phyloP scores from a whole-genome alignment of 495 filamentous ascomycete species.

The Astrothelium macrocarpum region DNA sequence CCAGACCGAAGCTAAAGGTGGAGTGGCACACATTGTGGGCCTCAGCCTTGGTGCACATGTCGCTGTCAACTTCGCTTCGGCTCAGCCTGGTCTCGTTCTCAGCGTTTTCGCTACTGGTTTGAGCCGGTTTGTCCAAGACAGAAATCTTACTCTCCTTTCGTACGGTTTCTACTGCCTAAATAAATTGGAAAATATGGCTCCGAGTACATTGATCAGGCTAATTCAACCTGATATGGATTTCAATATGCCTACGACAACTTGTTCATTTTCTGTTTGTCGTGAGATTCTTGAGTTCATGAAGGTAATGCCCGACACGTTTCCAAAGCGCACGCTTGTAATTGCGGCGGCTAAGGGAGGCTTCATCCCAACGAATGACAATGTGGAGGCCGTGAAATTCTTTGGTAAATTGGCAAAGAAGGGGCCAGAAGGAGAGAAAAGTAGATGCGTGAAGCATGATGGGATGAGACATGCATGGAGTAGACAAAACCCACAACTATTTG shows the following conservation, averaged over 20 bases:
- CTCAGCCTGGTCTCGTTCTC: conserved; percentile 10
- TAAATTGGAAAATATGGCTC: background rate
- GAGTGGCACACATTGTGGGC: conserved; percentile 18
- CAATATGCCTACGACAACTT: background rate
- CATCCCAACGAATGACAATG: conserved; percentile 10
- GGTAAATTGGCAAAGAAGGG: conserved; percentile 10
- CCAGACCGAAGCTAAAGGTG: conserved; percentile 7
- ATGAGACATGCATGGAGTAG: conserved; percentile 20
- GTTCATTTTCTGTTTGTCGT: conserved; percentile 7
- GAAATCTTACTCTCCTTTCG: background rate
- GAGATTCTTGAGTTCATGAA: conserved; percentile 6
- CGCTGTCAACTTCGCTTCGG: conserved; percentile 9
- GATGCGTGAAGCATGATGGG: conserved; percentile 7
- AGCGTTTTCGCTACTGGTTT: conserved; percentile 11
- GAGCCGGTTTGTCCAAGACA: background rate
- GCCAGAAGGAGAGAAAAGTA: background rate
- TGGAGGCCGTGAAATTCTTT: conserved; percentile 9
- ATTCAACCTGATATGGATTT: conserved; percentile 14
- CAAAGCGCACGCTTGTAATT: conserved; percentile 13
- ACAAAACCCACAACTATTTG: conserved; percentile 19
- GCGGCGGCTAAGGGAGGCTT: conserved; percentile 14
- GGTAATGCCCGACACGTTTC: conserved; percentile 9
- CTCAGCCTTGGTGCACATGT: conserved; percentile 18
- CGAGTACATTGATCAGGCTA: conserved; percentile 10
- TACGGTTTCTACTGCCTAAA: background rate